Evolutionary conservation across 2,329 filamentous ascomycete genomes (phyloP), one percentile per base, ranked within the genome.

Genomic region (Penicillium occitanis): DNA sequence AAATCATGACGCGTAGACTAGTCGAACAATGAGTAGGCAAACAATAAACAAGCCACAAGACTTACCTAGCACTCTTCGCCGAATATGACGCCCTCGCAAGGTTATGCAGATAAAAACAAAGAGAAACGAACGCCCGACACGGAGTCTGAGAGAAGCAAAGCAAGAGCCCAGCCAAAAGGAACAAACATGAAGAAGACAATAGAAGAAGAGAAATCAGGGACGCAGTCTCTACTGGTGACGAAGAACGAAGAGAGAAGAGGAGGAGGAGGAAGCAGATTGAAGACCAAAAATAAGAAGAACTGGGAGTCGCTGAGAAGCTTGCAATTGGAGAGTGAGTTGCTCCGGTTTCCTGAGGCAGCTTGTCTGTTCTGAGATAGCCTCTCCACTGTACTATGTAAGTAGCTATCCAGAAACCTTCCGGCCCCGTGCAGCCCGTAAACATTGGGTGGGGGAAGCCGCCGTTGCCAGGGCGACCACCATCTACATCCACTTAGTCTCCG

Each of bases 1-100:
- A 69, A 64, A 76, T 72, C 77, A 79, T 79, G 66, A 69, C 74
- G 65, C 67, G 57, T 48, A 57, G 5, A 40, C 53, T 57, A 14
- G 28, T 19, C 25, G 30, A 37, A 40, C 30, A 40, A 57, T 57
- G 11, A 57, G 33, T 13, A 22, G 2, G 30, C 10, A 11, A 57
- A 40, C 11, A 40, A 53, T n/a, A 6, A 19, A 19, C 33, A 22
- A 22, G n/a, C 17, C 4, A 37, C 10, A 55, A 57, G 53, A 25
- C 53, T 17, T 22, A 57, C 51, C 51, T 14, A 35, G 51, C 25
- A 13, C 33, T 57, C 14, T 17, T 53, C 11, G 22, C 25, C 30
- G 28, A 35, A 55, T 14, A 22, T 35, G 57, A 57, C 50, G 25
- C 50, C 35, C 61, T 58, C 40, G 42, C 25, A 44, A 44, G 40